Base-by-base conservation (phyloP, 495 filamentous ascomycete genomes). In the Xylaria cubensis region DNA sequence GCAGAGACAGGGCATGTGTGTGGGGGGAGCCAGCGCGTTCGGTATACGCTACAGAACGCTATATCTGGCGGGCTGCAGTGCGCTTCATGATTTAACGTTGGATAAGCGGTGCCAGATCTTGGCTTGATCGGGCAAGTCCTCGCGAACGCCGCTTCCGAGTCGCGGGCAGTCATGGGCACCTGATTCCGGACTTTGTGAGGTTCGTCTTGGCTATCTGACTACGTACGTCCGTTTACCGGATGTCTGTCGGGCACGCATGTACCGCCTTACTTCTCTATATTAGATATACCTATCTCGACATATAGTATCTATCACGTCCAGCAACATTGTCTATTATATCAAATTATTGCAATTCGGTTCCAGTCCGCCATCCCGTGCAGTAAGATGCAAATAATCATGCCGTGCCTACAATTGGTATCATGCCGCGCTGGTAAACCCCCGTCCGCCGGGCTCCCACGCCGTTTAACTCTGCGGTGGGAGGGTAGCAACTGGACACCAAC, bases 51-150 rank as follows among this genome's bases (percentile, higher is more conserved):
- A 50, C 42, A 42, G 7, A 4, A 29, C n/a, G 51, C 56, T 61
- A 10, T 32, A 36, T 66, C 24, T 39, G 46, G 44, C 42, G 1
- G 26, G 1, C 46, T 66, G 64, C 64, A 67, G 29, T 24, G 41
- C 17, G 1, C 26, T 9, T 64, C 39, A 44, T 46, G 59, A 42
- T 63, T 42, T 6, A 19, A 61, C 34, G 8, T 44, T 26, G 5
- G 13, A 50, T 15, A 21, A 34, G 8, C 13, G 6, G 41, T 10
- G 34, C 21, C 53, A 50, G 62, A 59, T 71, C 69, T 48, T 73
- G 48, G 55, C 72, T 74, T 32, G 32, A 73, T 79, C 63, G 53
- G 77, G 77, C 72, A 79, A 75, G 77, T 79, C 77, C 77, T 77
- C 71, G 77, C 77, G 77, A 75, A 36, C 36, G 73, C 64, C 56